These are phyloP conservation scores for Alternaria sp. DNA, from an alignment of 2,329 filamentous ascomycete genomes.

Conservation along the genomic window DNA sequence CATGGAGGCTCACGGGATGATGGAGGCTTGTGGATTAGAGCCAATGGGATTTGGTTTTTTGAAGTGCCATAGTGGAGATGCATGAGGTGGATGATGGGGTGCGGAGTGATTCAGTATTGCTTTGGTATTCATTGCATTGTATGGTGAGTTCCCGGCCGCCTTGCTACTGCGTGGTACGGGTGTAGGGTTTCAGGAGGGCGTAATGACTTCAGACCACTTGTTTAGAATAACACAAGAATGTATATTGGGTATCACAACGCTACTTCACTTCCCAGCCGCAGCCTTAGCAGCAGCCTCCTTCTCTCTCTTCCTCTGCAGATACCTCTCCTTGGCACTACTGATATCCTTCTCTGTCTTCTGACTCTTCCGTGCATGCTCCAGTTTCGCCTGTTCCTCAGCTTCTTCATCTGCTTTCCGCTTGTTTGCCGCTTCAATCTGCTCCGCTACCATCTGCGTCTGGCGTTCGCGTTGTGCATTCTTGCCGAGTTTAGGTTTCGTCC, in stretches of 20 bases:
- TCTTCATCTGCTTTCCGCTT: constrained; percentile 75
- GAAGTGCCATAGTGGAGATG: neutral
- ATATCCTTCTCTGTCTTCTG: constrained; percentile 79
- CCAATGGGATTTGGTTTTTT: neutral
- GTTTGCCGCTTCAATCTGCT: constrained; percentile 74
- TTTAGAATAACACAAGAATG: neutral
- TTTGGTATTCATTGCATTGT: neutral
- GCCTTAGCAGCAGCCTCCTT: constrained; percentile 77
- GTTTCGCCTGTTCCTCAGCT: constrained; percentile 68
- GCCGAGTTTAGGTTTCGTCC: constrained; percentile 38
- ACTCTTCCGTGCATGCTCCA: constrained; percentile 74
- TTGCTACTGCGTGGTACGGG: neutral
- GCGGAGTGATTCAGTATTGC: neutral
- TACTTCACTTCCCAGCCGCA: constrained; percentile 39
- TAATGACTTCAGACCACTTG: neutral
- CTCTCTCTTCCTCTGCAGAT: constrained; percentile 77
- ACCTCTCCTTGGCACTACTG: constrained; percentile 78
- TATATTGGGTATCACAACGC: constrained; percentile 8
- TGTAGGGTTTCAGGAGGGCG: neutral
- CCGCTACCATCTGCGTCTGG: constrained; percentile 79
- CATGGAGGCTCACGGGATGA: neutral
- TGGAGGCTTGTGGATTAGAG: neutral
- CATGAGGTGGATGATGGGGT: neutral
- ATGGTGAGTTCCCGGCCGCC: neutral
- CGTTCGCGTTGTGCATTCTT: constrained; percentile 75